Evolutionary conservation across 192 early-diverging fungal genomes (phyloP).

Genomic region (Coemansia erecta): DNA sequence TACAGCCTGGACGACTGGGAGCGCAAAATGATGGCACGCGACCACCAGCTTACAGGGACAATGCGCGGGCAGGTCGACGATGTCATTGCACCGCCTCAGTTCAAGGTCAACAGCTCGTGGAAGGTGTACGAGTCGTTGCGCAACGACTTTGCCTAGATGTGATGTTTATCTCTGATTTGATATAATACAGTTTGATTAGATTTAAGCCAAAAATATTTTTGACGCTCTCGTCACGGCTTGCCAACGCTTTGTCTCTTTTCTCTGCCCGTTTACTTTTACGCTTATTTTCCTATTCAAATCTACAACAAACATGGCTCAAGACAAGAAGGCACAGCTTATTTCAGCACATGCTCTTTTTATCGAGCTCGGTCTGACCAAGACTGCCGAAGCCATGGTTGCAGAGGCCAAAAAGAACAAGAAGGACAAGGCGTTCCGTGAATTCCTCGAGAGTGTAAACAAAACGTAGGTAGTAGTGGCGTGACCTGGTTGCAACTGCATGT

Average conservation of each 20-base stretch:
- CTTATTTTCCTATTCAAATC: background rate
- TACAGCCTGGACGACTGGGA: conserved; percentile 74
- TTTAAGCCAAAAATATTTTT: too few relatives aligned
- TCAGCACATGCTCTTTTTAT: conserved; percentile 17
- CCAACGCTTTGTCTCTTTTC: too few relatives aligned
- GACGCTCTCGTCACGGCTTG: too few relatives aligned
- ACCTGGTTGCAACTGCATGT: too few relatives aligned
- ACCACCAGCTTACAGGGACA: conserved; percentile 69
- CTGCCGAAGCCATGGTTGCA: conserved; percentile 18
- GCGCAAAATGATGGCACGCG: conserved; percentile 75
- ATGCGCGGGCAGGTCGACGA: conserved; percentile 59
- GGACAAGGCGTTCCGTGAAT: conserved; percentile 11
- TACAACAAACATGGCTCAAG: conserved; percentile 22
- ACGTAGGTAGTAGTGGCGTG: too few relatives aligned
- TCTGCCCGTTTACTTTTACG: too few relatives aligned
- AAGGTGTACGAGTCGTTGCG: conserved; percentile 58
- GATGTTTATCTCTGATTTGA: conserved; percentile 1
- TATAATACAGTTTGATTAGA: background rate
- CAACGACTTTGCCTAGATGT: conserved; percentile 23
- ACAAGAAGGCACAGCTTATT: conserved; percentile 24
- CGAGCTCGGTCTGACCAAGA: conserved; percentile 26
- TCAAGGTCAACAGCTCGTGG: conserved; percentile 72
- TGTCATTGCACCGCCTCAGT: conserved; percentile 60
- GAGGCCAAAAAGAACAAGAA: conserved; percentile 16
- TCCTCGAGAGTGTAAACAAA: conserved; percentile 7